Conservation (phyloP, 495 filamentous ascomycete species). For the Lophiostoma macrostomum region DNA sequence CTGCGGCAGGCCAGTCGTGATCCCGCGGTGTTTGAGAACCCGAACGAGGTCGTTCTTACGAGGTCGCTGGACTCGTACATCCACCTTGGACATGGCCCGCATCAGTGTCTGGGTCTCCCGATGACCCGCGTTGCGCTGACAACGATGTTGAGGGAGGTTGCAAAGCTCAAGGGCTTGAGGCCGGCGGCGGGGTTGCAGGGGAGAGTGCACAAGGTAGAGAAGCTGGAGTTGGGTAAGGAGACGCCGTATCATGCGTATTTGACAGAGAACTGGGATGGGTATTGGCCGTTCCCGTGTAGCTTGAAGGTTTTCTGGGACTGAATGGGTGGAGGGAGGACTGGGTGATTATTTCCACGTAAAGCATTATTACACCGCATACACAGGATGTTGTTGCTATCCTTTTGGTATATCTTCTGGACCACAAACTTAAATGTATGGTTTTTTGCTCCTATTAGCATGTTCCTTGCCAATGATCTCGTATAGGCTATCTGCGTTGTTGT, state of each 20-base stretch:
- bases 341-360: no score
- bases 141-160: slow-evolving; percentile 40
- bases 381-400: no score
- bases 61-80: slow-evolving; percentile 38
- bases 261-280: slow-evolving; percentile 40
- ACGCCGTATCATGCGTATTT: slow-evolving; percentile 36
- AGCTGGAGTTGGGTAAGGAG: slow-evolving; percentile 11
- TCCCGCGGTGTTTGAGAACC: slow-evolving; percentile 34
- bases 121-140: slow-evolving; percentile 40
- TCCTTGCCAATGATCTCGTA: no score
- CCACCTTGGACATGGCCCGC: slow-evolving; percentile 38
- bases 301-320: no score
- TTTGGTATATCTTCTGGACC: no score
- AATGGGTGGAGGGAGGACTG: no score
- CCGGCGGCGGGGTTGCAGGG: slow-evolving; percentile 38
- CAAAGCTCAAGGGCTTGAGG: slow-evolving; percentile 31
- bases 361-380: no score
- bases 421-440: no score
- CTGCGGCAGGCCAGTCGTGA: slow-evolving; percentile 42
- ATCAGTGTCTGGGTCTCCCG: slow-evolving; percentile 36
- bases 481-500: no score
- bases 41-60: slow-evolving; percentile 32
- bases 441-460: no score
- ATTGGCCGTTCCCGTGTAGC: slow-evolving; percentile 40
- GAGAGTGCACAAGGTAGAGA: slow-evolving; percentile 37